A percentile compares a stretch with the other conserved stretches of the same genome.
Conservation (phyloP, 2,329 filamentous ascomycete species). For the Cladosporium oxysporum region DNA sequence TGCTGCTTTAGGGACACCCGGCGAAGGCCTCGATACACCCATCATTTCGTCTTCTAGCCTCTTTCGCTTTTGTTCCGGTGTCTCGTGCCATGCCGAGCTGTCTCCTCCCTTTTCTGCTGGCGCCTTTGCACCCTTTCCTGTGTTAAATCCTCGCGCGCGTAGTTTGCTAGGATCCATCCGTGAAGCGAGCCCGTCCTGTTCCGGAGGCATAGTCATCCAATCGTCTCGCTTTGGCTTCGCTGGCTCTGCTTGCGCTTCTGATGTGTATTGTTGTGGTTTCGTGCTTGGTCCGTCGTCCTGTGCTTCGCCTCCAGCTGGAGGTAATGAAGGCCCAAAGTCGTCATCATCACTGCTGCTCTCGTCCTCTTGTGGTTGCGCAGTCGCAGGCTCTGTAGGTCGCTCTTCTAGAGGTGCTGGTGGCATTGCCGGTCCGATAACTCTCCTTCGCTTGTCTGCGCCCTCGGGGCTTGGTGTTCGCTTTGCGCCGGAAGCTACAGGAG, state of each 20-base stretch:
- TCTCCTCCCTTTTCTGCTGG: conserved; percentile 41
- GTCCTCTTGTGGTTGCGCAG: conserved; percentile 31
- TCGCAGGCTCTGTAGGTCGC: conserved; percentile 42
- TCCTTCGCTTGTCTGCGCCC: conserved; percentile 52
- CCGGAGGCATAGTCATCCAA: conserved; percentile 55
- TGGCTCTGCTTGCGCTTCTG: conserved; percentile 15
- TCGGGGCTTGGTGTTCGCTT: conserved; percentile 40
- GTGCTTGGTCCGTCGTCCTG: background rate
- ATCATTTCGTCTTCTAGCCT: conserved; percentile 79
- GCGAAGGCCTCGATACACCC: conserved; percentile 59
- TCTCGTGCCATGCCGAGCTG: conserved; percentile 82
- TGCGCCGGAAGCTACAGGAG: conserved; percentile 43
- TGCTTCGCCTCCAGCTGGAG: conserved; percentile 27
- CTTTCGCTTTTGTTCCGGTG: conserved; percentile 81
- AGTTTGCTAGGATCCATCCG: conserved; percentile 81
- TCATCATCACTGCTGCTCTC: conserved; percentile 40
- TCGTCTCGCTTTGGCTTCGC: conserved; percentile 68
- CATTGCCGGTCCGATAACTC: conserved; percentile 57
- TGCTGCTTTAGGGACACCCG: conserved; percentile 1
- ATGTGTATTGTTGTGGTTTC: background rate
- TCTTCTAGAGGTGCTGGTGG: conserved; percentile 54
- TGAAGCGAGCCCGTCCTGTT: conserved; percentile 54
- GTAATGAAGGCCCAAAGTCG: conserved; percentile 50
- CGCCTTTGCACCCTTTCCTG: conserved; percentile 60
- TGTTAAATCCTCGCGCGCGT: conserved; percentile 79